Base-by-base conservation (phyloP, 805 yeast species). In the Hermanozyma aechmeae region DNA sequence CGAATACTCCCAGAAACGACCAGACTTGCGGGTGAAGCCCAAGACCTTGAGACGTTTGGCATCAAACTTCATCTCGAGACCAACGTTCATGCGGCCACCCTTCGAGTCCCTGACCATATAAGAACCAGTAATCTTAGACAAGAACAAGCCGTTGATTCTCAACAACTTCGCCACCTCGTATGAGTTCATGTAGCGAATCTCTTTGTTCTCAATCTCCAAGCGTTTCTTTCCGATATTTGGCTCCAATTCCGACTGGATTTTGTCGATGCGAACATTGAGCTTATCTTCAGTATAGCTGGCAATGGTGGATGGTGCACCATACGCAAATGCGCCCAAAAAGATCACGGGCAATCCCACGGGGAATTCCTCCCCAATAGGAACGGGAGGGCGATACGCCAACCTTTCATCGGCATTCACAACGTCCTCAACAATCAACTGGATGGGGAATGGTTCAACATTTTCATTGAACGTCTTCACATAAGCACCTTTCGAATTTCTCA, bases 31-130 rank as follows among this genome's bases (percentile, higher is more conserved):
- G 2, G 96, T 76, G 58, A 76, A 89, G 4, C 97, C 98, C 38
- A 87, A 65, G 3, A 84, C 97, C 54, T 89, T 89, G 45, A 73
- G 70, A 42, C 85, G 73, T 35, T 73, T 72, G 14, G 73, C 72
- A 40, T 87, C 95, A 53, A 78, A 81, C 56, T 87, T 87, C 51
- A 92, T 64, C 33, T 79, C 82, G 38, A 92, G 61, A 13, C 97
- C 97, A 44, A 92, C 62, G 47, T 87, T 80, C 7, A 66, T 45
- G 38, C 69, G 68, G 13, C 30, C 32, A 14, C 69, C 69, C 19
- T 60, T 58, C 13, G 65, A 65, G 35, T 70, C 74, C 17, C 63
- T 68, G 35, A 87, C 63, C 60, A 79, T 55, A 43, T 62, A 81
- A 6, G 74, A 71, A 6, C 96, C 78, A 0, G 96, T 80, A 25